Percentiles rank a stretch among this genome's conserved stretches.
Conservation (phyloP, 2,329 filamentous ascomycete species). For the Lachnellula cervina region DNA sequence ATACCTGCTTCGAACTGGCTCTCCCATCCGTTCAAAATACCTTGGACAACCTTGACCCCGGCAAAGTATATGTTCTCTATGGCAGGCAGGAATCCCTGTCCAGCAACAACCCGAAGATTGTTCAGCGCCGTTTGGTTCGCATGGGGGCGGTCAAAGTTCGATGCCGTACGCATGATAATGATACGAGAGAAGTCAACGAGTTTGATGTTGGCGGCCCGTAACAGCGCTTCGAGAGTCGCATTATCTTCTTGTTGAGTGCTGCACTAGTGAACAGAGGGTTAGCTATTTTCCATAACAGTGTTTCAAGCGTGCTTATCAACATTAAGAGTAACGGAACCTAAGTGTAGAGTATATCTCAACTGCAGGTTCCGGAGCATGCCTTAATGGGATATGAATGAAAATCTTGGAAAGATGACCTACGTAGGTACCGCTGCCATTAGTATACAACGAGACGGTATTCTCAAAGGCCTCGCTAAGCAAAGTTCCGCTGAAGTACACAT, state of each 20-base stretch:
- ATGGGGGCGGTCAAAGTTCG: conserved; percentile 65
- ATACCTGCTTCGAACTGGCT: conserved; percentile 53
- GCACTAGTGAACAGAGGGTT: conserved; percentile 35
- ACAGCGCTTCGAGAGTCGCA: conserved; percentile 58
- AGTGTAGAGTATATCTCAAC: no score
- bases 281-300: no score
- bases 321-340: no score
- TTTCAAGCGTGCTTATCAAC: no score
- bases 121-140: conserved; percentile 49
- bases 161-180: conserved; percentile 62
- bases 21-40: conserved; percentile 56
- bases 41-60: conserved; percentile 58
- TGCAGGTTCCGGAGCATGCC: no score
- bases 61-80: conserved; percentile 60
- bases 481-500: conserved; percentile 65
- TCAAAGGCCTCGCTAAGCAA: conserved; percentile 57
- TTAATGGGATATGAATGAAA: no score
- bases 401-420: no score
- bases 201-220: conserved; percentile 52
- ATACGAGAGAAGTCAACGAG: conserved; percentile 60
- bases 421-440: conserved; percentile 61
- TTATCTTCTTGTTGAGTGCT: conserved; percentile 68
- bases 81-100: conserved; percentile 56
- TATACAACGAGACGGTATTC: conserved; percentile 56
- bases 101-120: conserved; percentile 51